These are phyloP conservation scores for Collybia nuda DNA, from an alignment of 768 basidiomycete species.

Conservation along the genomic window DNA sequence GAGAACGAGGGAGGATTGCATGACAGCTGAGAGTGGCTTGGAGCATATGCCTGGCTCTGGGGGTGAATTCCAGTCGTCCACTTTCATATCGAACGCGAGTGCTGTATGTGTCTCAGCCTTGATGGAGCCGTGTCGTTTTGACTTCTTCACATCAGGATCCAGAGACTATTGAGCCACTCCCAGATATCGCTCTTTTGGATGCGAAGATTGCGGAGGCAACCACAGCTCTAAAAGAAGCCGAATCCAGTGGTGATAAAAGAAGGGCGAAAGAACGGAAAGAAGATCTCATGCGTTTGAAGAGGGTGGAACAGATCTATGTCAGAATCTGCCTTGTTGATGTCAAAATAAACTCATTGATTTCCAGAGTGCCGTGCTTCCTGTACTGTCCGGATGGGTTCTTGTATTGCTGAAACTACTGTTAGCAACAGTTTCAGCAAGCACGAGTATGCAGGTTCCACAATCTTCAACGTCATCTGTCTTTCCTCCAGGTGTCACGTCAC, in stretches of 20 bases:
- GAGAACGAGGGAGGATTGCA: slow-evolving; percentile 93
- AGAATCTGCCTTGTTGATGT: slow-evolving; percentile 23
- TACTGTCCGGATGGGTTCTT: slow-evolving; percentile 87
- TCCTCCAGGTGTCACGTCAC: slow-evolving; percentile 67
- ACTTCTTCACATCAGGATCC: slow-evolving; percentile 41
- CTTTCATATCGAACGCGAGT: slow-evolving; percentile 41
- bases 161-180: slow-evolving; percentile 62
- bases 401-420: slow-evolving; percentile 90
- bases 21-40: slow-evolving; percentile 90
- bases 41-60: slow-evolving; percentile 75
- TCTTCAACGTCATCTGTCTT: slow-evolving; percentile 71
- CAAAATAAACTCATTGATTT: neutral
- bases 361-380: slow-evolving; percentile 82
- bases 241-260: slow-evolving; percentile 51
- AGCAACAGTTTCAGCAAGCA: slow-evolving; percentile 87
- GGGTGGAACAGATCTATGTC: slow-evolving; percentile 94
- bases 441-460: slow-evolving; percentile 59
- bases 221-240: slow-evolving; percentile 46
- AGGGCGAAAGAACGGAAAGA: slow-evolving; percentile 69
- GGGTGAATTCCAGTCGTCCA: slow-evolving; percentile 52
- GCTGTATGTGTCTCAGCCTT: neutral
- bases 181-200: slow-evolving; percentile 72
- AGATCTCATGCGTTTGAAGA: slow-evolving; percentile 82
- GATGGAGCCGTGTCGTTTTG: neutral
- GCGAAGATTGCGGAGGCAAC: slow-evolving; percentile 71